Evolutionary conservation across 2,329 filamentous ascomycete genomes (phyloP).

Genomic region (Colletotrichum simmondsii): DNA sequence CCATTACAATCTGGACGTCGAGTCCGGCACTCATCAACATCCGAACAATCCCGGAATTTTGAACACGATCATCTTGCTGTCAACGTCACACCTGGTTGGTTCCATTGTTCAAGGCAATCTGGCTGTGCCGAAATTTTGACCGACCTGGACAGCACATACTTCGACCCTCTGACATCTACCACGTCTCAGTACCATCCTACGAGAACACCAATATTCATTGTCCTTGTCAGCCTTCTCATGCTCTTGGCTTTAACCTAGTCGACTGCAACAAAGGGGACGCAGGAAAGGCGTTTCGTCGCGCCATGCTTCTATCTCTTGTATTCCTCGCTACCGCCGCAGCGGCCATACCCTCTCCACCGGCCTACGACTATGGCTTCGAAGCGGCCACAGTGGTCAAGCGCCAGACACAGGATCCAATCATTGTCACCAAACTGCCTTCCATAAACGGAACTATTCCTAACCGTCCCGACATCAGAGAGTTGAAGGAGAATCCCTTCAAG

Average conservation of each 20-base stretch:
- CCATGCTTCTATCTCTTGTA: neutral
- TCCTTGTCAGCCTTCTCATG: neutral
- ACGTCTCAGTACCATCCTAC: neutral
- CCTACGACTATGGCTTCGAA: conserved; percentile 64
- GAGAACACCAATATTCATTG: neutral
- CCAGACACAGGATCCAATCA: conserved; percentile 48
- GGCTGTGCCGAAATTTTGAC: neutral
- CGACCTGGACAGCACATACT: neutral
- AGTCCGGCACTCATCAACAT: neutral
- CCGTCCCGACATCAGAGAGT: conserved; percentile 75
- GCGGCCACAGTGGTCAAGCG: conserved; percentile 52
- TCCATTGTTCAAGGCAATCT: neutral
- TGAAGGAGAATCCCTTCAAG: conserved; percentile 71
- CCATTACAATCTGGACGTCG: neutral
- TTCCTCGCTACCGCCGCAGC: neutral
- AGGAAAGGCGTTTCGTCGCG: conserved; percentile 8
- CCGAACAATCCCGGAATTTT: neutral
- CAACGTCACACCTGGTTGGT: neutral
- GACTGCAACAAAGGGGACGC: neutral
- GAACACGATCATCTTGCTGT: neutral
- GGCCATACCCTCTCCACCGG: conserved; percentile 19
- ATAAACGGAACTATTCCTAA: conserved; percentile 53
- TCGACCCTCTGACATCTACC: neutral
- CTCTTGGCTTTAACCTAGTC: neutral
- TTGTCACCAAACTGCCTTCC: conserved; percentile 55